phyloP scores from a whole-genome alignment of 306 rosid genomes.

The Prinsepia uniflora region DNA sequence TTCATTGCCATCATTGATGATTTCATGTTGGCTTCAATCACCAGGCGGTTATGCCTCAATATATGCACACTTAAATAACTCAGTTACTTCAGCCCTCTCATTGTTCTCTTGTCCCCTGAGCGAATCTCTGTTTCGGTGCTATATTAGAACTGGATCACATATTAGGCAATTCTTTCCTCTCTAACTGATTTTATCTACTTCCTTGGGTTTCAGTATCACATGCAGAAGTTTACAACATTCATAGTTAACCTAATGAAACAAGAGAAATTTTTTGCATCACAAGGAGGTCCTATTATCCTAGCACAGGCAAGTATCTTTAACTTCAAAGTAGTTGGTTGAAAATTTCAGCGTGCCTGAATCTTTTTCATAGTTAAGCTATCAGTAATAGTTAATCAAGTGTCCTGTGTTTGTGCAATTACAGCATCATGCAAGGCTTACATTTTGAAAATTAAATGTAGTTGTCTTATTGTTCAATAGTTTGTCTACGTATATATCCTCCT shows the following conservation, averaged over 20 bases:
- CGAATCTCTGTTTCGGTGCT: neutral
- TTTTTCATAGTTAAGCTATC: neutral
- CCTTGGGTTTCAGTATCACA: conserved; percentile 53
- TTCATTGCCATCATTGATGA: neutral
- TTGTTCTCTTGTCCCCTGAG: neutral
- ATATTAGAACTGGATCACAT: neutral
- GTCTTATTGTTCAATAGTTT: neutral
- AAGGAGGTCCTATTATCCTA: conserved; percentile 95
- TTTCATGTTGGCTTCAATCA: neutral
- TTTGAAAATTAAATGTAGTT: neutral
- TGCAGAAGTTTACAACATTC: conserved; percentile 79
- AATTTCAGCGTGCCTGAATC: neutral
- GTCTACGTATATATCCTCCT: neutral
- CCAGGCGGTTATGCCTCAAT: neutral
- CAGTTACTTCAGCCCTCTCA: neutral
- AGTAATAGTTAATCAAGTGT: neutral
- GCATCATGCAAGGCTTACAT: neutral
- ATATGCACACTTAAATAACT: neutral
- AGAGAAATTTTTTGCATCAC: conserved; percentile 82
- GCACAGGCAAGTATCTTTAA: conserved; percentile 71
- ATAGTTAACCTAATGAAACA: conserved; percentile 84
- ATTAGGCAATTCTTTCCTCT: neutral
- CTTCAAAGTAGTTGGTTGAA: neutral
- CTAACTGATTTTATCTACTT: conserved; percentile 25
- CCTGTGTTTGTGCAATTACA: neutral